These are phyloP conservation scores for Cadophora gregata DNA, from an alignment of 2,329 filamentous ascomycete species.

Conservation along the genomic window DNA sequence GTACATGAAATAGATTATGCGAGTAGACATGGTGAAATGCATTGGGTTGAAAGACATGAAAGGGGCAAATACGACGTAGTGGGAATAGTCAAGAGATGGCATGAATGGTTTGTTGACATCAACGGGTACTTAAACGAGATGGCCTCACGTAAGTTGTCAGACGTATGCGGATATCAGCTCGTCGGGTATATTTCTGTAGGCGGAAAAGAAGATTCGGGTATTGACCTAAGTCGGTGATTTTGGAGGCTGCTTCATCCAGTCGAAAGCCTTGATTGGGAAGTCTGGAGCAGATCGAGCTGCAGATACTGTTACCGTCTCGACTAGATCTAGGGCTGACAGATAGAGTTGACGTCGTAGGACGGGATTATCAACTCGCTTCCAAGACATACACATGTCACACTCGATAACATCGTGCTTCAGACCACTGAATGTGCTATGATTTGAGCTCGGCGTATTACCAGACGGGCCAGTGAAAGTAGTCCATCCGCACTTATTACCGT, in stretches of 20 bases:
- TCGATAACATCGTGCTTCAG: neutral
- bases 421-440: neutral
- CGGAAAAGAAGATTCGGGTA: neutral
- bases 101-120: neutral
- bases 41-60: neutral
- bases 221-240: neutral
- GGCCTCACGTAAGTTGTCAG: constrained; percentile 12
- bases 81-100: neutral
- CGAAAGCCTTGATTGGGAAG: neutral
- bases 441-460: neutral
- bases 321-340: neutral
- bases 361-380: neutral
- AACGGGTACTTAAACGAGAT: neutral
- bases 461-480: neutral
- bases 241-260: neutral
- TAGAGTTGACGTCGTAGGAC: neutral
- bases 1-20: constrained; percentile 29
- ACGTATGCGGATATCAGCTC: neutral
- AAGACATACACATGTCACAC: neutral
- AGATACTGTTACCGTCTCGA: neutral
- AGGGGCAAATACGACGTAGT: no score
- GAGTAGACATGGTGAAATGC: constrained; percentile 23
- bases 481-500: neutral
- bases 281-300: neutral
- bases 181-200: neutral